Percentiles rank a stretch among this genome's conserved stretches.
Evolutionary conservation across 352 stramenopile genomes (phyloP).

Genomic region (Thraustochytrium striatum): DNA sequence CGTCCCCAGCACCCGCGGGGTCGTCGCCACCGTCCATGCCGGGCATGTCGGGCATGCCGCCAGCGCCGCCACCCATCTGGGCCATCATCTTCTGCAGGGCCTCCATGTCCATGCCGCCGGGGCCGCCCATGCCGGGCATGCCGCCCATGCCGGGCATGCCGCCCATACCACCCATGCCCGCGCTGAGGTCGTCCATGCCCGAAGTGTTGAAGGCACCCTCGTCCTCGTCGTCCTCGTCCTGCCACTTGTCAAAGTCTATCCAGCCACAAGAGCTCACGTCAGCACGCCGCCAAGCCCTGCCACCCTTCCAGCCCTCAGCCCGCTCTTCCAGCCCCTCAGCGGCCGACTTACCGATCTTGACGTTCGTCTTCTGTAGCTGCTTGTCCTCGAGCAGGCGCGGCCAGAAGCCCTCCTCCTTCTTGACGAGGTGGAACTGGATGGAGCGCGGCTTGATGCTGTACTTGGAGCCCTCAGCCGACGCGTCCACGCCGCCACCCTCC

Average conservation of each 20-base stretch:
- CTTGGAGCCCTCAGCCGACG: slow-evolving; percentile 56
- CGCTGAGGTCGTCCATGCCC: slow-evolving; percentile 56
- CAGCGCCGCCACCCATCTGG: neutral
- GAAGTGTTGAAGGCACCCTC: slow-evolving; percentile 43
- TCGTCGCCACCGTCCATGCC: slow-evolving; percentile 51
- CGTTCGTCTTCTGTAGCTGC: slow-evolving; percentile 89
- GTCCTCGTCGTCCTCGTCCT: slow-evolving; percentile 42
- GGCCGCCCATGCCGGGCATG: slow-evolving; percentile 56
- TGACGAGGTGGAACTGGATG: slow-evolving; percentile 91
- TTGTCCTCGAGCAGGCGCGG: slow-evolving; percentile 91
- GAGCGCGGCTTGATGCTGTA: slow-evolving; percentile 91
- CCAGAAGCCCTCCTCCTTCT: slow-evolving; percentile 90
- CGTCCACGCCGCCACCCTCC: slow-evolving; percentile 54
- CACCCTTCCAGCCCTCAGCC: no score
- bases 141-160: slow-evolving; percentile 53
- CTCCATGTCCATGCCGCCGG: slow-evolving; percentile 58
- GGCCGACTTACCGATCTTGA: no score
- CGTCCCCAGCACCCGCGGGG: slow-evolving; percentile 28
- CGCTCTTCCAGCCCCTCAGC: no score
- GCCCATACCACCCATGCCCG: slow-evolving; percentile 57
- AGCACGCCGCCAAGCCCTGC: no score
- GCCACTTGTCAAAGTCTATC: slow-evolving; percentile 52
- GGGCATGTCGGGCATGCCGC: slow-evolving; percentile 54
- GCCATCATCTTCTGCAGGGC: slow-evolving; percentile 44
- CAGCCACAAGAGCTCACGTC: no score